Conservation (phyloP, 805 yeast genomes). For the Wickerhamomyces queroliae region DNA sequence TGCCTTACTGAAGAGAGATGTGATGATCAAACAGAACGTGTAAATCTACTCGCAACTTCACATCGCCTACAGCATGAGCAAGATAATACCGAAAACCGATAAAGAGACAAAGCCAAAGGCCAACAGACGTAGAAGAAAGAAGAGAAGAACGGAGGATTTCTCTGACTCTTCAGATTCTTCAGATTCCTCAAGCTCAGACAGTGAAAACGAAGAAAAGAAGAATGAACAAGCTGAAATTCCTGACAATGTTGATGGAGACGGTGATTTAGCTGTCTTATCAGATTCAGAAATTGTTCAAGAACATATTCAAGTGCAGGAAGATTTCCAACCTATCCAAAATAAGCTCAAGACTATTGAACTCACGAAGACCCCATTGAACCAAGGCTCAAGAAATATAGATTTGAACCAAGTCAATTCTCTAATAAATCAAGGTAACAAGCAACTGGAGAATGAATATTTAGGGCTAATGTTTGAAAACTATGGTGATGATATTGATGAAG, state of each 20-base stretch:
- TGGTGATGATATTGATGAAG: conserved; percentile 32
- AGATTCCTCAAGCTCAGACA: conserved; percentile 30
- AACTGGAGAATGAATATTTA: conserved; percentile 45
- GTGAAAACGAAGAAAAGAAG: conserved; percentile 11
- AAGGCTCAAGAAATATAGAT: conserved; percentile 22
- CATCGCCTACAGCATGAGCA: conserved; percentile 11
- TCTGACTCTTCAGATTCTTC: conserved; percentile 49
- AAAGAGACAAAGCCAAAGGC: conserved; percentile 7
- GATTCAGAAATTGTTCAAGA: conserved; percentile 24
- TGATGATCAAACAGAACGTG: not conserved
- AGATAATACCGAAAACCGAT: conserved; percentile 17
- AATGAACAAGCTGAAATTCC: conserved; percentile 3
- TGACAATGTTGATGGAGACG: conserved; percentile 11
- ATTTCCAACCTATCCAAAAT: conserved; percentile 7
- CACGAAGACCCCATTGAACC: conserved; percentile 30
- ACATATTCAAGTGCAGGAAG: conserved; percentile 7
- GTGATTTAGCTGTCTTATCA: conserved; percentile 23
- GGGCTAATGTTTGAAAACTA: conserved; percentile 50
- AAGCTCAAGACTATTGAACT: conserved; percentile 19
- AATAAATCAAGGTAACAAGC: conserved; percentile 26
- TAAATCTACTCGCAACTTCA: too few relatives aligned
- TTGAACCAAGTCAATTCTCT: conserved; percentile 24
- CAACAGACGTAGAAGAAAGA: conserved; percentile 56
- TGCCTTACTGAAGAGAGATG: not conserved
- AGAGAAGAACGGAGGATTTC: conserved; percentile 78